phyloP scores from a whole-genome alignment of 805 yeast species.

The Hanseniaspora singularis region DNA sequence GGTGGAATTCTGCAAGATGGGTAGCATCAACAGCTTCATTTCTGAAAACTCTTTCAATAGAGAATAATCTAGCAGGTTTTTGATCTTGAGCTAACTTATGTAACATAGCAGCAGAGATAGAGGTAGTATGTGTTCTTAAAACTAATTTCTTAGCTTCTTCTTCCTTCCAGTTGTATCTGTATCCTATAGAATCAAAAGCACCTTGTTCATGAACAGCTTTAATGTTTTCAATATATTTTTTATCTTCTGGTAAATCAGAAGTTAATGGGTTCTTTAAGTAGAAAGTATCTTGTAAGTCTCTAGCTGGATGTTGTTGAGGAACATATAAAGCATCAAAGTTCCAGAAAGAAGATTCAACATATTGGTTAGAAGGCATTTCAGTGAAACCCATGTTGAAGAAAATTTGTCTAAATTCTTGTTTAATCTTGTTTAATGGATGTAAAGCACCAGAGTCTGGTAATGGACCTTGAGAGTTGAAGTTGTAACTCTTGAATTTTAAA shows the following conservation, averaged over 20 bases:
- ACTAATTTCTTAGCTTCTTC: constrained; percentile 86
- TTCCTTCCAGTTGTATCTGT: constrained; percentile 94
- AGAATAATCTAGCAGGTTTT: constrained; percentile 79
- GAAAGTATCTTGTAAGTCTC: constrained; percentile 97
- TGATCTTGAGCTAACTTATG: constrained; percentile 80
- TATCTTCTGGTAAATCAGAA: constrained; percentile 76
- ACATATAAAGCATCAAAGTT: constrained; percentile 92
- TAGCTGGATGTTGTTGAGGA: constrained; percentile 99
- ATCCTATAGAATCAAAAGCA: constrained; percentile 88
- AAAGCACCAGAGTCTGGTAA: constrained; percentile 80
- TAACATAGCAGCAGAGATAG: constrained; percentile 80
- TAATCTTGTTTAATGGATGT: constrained; percentile 91
- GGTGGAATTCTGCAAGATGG: constrained; percentile 98
- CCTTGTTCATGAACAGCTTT: constrained; percentile 81
- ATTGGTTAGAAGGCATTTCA: constrained; percentile 98
- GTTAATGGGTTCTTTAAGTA: constrained; percentile 83
- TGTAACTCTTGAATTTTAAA: constrained; percentile 83
- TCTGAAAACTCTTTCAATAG: constrained; percentile 97
- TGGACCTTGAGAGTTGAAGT: constrained; percentile 90
- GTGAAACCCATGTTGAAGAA: constrained; percentile 97
- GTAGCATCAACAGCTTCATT: constrained; percentile 99
- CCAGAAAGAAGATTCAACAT: constrained; percentile 98
- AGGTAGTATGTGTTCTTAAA: constrained; percentile 94
- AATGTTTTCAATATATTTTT: constrained; percentile 62
- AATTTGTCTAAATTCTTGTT: constrained; percentile 95